Base-by-base conservation (phyloP, 805 yeast genomes). In the Sugiyamaella mastotermitis region DNA sequence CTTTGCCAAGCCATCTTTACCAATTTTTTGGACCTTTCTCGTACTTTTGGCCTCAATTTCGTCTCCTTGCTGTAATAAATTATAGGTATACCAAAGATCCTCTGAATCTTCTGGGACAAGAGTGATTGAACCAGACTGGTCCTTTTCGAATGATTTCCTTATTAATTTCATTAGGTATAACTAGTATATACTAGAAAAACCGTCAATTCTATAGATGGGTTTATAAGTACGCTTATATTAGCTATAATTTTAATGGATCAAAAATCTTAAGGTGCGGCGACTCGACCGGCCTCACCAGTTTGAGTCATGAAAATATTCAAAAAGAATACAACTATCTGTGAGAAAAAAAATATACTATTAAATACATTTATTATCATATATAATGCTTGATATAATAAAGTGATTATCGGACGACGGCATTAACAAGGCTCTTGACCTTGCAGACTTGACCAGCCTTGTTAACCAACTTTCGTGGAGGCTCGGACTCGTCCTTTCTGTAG, bases 41-140 rank as follows among this genome's bases (percentile, higher is more conserved):
- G 71, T 64, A 8, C 95, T 83, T 43, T 71, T 70, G 38, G 88
- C 64, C 41, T 76, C 74, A 4, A 90, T 68, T 46, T 75, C 79
- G 61, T 92, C 97, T 15, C 80, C 83, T 39, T 74, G 73, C 35
- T 78, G 80, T 2, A 92, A 68, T 18, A 92, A 64, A 53, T 90
- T 92, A 65, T 86, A 86, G 3, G 85, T 55, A 18, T 83, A 78
- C 86, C 96, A 92, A 44, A 92, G 66, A 58, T 90, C 98, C 51
- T 90, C 97, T 33, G 82, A 76, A 51, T 92, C 97, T 52, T 88
- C 83, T 0, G 97, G 88, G 3, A 77, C 64, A 15, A 90, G 57
- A 0, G 83, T 69, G 15, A 85, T 68, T 2, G 70, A 61, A 4
- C 90, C 94, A 41, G 80, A 70, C 35, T 70, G 65, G 47, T 80